These are phyloP conservation scores for Earliella scabrosa DNA, from an alignment of 1,284 basidiomycete species.

Conservation along the genomic window DNA sequence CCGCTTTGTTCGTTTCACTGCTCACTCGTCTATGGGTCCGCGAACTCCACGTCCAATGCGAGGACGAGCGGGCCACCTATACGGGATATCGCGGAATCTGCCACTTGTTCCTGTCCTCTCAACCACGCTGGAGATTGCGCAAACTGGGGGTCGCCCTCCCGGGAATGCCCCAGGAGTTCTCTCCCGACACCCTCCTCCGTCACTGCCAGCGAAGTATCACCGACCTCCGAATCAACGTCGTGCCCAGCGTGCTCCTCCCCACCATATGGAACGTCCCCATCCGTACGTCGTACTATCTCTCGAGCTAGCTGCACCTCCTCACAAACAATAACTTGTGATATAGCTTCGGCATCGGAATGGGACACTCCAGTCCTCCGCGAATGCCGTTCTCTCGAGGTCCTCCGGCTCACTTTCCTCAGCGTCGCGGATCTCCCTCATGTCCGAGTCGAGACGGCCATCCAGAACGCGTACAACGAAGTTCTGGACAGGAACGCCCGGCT, in stretches of 20 bases:
- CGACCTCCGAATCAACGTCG: not conserved
- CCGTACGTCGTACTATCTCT: not conserved
- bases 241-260: not conserved
- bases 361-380: not conserved
- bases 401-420: not conserved
- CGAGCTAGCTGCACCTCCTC: not conserved
- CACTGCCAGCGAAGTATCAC: not conserved
- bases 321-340: not conserved
- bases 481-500: not conserved
- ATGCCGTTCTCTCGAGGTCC: not conserved
- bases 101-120: not conserved
- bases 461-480: not conserved
- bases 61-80: not conserved
- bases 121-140: not conserved
- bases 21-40: not conserved
- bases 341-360: not conserved
- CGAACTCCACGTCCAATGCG: not conserved
- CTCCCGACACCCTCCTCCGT: not conserved
- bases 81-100: not conserved
- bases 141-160: not conserved
- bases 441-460: not conserved
- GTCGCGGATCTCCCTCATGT: not conserved
- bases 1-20: not conserved
- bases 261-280: not conserved
- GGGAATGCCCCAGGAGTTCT: not conserved